Evolutionary conservation across 2,329 filamentous ascomycete species (phyloP), one percentile per base, ranked within the genome.

Genomic region (Ophiostoma fasciatum): DNA sequence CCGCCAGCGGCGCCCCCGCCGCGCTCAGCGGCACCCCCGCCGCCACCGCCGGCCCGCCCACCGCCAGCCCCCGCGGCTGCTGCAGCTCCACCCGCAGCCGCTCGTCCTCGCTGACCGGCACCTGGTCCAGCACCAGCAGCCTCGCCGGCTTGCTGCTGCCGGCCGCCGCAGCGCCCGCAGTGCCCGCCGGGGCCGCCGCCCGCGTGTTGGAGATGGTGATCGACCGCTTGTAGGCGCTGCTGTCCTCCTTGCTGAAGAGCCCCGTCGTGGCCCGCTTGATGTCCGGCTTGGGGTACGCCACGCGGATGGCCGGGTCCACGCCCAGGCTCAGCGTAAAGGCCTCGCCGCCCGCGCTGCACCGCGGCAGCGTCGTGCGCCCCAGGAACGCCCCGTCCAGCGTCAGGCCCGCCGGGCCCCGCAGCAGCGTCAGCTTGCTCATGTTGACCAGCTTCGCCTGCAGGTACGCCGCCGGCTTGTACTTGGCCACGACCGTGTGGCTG

Each of bases 321-420:
- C 74, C 74, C 0, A 78, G 57, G 32, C 59, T 59, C 2, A 78
- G 55, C 17, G 53, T 57, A 49, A 78, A 68, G 2, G 49, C 45
- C 35, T 71, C 68, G 26, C 69, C 68, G 26, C 69, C 68, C 0
- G 69, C 56, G 31, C 61, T 65, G 48, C 71, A 74, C 21, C 64
- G 63, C 2, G 71, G 68, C 23, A 78, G 56, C 1, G 49, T 57
- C 2, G 65, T 63, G 37, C 68, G 68, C 4, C 74, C 73, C 37
- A 78, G 56, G 52, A 78, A 78, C 8, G 62, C 62, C 4, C 71
- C 69, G 48, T 79, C 74, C n/a, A 78, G 63, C 1, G 69, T 76
- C 7, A 78, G 57, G 5, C 71, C 69, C 0, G 63, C 61, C 2
- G 61, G 60, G 5, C 72, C 73, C 33, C 58, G 57, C 15, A 75